These are phyloP conservation scores for Eutypella sp. DNA, from an alignment of 2,329 filamentous ascomycete species.

Conservation along the genomic window DNA sequence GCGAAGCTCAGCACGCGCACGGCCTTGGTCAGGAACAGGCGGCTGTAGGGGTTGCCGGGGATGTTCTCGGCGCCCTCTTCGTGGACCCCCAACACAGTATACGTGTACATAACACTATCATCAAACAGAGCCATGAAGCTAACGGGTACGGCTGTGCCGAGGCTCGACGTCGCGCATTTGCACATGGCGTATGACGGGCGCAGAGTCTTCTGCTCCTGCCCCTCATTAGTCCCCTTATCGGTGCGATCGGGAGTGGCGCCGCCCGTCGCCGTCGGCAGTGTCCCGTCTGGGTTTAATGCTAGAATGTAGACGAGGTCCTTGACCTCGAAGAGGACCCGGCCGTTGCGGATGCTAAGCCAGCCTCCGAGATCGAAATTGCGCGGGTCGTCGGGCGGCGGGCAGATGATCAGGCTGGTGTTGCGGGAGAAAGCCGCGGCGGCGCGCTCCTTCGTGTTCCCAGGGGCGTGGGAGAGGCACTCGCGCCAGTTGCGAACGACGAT, in stretches of 20 bases:
- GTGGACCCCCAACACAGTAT: conserved; percentile 18
- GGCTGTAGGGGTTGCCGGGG: neutral
- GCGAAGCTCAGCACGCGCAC: conserved; percentile 10
- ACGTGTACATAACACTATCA: conserved; percentile 42
- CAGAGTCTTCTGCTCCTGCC: conserved; percentile 14
- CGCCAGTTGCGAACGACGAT: conserved; percentile 40
- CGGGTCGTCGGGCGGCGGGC: conserved; percentile 30
- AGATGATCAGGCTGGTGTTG: conserved; percentile 33
- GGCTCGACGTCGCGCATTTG: conserved; percentile 3
- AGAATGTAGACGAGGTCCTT: conserved; percentile 38
- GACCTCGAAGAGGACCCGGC: conserved; percentile 38
- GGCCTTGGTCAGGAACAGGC: conserved; percentile 10
- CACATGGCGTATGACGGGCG: conserved; percentile 20
- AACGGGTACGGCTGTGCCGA: conserved; percentile 32
- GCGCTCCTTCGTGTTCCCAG: neutral
- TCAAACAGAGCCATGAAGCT: conserved; percentile 43
- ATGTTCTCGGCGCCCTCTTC: neutral
- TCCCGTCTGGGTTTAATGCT: conserved; percentile 30
- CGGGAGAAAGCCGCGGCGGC: conserved; percentile 19
- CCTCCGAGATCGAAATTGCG: conserved; percentile 38
- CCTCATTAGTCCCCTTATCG: too few species aligned
- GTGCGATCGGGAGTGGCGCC: too few species aligned
- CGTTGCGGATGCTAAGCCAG: conserved; percentile 38
- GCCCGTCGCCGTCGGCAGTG: conserved; percentile 20
- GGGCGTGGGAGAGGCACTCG: conserved; percentile 21